phyloP scores from a whole-genome alignment of 352 stramenopile genomes.

The Globisporangium lucens region DNA sequence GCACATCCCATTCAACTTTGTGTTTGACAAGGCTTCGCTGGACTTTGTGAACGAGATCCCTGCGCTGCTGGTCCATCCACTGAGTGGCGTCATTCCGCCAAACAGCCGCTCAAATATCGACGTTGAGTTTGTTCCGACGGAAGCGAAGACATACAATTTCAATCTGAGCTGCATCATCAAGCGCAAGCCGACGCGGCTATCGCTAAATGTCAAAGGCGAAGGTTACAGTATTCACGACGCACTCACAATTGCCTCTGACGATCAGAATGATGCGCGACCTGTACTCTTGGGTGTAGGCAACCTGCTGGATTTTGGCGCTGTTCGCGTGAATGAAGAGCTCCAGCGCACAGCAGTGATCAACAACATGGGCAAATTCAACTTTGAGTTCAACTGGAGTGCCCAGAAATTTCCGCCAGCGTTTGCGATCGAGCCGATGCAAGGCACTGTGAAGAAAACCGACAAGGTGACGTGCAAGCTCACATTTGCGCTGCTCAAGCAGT shows the following conservation, averaged over 20 bases:
- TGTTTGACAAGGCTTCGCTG: slow-evolving; percentile 90
- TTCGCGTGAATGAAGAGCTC: slow-evolving; percentile 82
- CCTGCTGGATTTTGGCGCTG: slow-evolving; percentile 83
- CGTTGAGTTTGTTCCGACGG: slow-evolving; percentile 88
- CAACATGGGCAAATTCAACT: slow-evolving; percentile 95
- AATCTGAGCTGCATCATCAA: slow-evolving; percentile 92
- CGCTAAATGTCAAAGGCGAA: slow-evolving; percentile 94
- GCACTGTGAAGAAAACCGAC: slow-evolving; percentile 89
- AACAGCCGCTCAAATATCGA: slow-evolving; percentile 80
- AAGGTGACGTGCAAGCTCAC: slow-evolving; percentile 62
- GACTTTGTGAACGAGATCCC: slow-evolving; percentile 76
- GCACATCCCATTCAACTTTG: slow-evolving; percentile 92
- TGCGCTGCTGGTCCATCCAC: slow-evolving; percentile 79
- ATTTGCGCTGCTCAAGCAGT: slow-evolving; percentile 79
- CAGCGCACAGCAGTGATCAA: slow-evolving; percentile 73
- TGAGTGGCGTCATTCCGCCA: slow-evolving; percentile 88
- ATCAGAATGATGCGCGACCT: slow-evolving; percentile 37
- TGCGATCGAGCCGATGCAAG: slow-evolving; percentile 65
- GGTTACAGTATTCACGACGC: slow-evolving; percentile 91
- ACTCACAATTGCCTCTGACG: slow-evolving; percentile 40
- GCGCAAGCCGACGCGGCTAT: slow-evolving; percentile 89
- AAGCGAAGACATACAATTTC: slow-evolving; percentile 93
- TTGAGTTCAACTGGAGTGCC: slow-evolving; percentile 89
- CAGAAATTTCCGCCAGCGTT: slow-evolving; percentile 39
- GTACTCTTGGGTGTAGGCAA: slow-evolving; percentile 31